These are phyloP conservation scores for Kewa caespitosa DNA, from an alignment of 179 eudicot genomes.

Conservation along the genomic window DNA sequence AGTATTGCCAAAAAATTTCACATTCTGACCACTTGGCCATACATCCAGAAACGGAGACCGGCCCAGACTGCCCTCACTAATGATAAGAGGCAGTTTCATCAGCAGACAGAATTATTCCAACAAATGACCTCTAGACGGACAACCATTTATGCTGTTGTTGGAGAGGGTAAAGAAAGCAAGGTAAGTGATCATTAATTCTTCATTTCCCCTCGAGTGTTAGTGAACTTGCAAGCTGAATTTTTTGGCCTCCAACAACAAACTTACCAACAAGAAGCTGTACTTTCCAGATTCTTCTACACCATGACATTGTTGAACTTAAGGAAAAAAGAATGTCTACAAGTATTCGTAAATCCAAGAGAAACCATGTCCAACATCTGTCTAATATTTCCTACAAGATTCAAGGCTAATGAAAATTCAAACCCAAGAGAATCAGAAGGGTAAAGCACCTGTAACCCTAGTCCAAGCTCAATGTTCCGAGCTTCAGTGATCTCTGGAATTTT, in stretches of 20 bases:
- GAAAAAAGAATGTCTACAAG: not conserved
- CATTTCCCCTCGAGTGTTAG: too few relatives aligned
- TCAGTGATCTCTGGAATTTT: constrained; percentile 88
- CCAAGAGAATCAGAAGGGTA: not conserved
- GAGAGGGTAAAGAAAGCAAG: too few relatives aligned
- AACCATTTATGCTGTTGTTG: too few relatives aligned
- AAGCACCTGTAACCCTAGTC: constrained; percentile 93
- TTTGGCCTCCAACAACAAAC: not conserved
- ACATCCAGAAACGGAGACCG: too few relatives aligned
- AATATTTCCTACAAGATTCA: not conserved
- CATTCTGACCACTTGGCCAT: too few relatives aligned
- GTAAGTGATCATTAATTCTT: too few relatives aligned
- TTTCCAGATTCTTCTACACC: not conserved
- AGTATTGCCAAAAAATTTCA: not conserved
- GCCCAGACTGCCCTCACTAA: too few relatives aligned
- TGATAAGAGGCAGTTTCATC: too few relatives aligned
- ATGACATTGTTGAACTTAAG: not conserved
- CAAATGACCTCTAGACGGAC: too few relatives aligned
- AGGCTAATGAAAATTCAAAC: not conserved
- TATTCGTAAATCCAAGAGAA: not conserved
- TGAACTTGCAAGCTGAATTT: not conserved
- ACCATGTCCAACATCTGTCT: not conserved
- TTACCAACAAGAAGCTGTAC: not conserved
- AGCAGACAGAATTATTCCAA: too few relatives aligned
- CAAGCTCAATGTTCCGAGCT: constrained; percentile 98